phyloP scores from a whole-genome alignment of 768 basidiomycete species.

The Boletus reticuloceps region DNA sequence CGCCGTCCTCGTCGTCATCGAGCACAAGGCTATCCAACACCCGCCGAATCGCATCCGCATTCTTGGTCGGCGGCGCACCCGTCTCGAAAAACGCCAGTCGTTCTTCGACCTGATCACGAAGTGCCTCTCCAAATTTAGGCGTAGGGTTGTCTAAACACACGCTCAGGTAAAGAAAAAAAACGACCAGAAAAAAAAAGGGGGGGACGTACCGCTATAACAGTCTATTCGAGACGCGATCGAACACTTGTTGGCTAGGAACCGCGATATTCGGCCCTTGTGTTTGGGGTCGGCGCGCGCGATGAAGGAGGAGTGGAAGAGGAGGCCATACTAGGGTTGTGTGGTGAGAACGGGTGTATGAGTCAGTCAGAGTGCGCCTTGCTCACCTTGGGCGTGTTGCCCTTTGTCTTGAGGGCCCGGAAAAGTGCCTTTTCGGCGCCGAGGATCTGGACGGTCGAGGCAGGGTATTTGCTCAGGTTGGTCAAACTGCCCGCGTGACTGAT shows the following conservation, averaged over 20 bases:
- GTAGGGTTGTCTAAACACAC: slow-evolving; percentile 72
- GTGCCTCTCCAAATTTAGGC: slow-evolving; percentile 91
- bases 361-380: neutral
- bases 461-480: slow-evolving; percentile 97
- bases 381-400: slow-evolving; percentile 97
- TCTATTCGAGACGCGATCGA: slow-evolving; percentile 97
- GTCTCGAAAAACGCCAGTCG: slow-evolving; percentile 92
- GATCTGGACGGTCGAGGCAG: slow-evolving; percentile 97
- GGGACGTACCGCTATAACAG: slow-evolving; percentile 74
- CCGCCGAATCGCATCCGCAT: slow-evolving; percentile 87
- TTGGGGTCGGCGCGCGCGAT: slow-evolving; percentile 94
- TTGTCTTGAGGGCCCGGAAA: slow-evolving; percentile 96
- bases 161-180: too few relatives aligned
- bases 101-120: slow-evolving; percentile 93
- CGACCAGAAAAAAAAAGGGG: too few relatives aligned
- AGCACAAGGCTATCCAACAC: slow-evolving; percentile 76
- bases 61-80: slow-evolving; percentile 86
- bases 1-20: slow-evolving; percentile 61
- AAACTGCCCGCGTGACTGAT: slow-evolving; percentile 96
- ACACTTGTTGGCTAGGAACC: slow-evolving; percentile 99
- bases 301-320: slow-evolving; percentile 96
- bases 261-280: slow-evolving; percentile 95
- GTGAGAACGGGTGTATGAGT: neutral
- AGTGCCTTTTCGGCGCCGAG: slow-evolving; percentile 97
- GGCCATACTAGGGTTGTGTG: slow-evolving; percentile 69